These are phyloP conservation scores for Fusarium chaquense DNA, from an alignment of 2,329 filamentous ascomycete genomes.

Conservation along the genomic window DNA sequence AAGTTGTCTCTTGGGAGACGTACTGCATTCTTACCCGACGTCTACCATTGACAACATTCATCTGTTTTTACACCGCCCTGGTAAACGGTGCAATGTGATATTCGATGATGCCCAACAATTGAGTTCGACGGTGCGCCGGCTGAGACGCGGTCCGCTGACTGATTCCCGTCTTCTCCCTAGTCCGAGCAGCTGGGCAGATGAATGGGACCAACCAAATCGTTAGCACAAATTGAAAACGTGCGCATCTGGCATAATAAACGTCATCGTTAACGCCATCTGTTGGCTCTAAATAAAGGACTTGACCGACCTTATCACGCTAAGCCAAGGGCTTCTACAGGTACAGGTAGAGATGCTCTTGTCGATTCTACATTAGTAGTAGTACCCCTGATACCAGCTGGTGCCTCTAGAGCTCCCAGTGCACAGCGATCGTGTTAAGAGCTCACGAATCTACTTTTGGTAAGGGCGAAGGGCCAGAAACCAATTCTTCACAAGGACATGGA, in stretches of 20 bases:
- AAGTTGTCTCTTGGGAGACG: background rate
- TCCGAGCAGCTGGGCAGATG: slow-evolving; percentile 36
- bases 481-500: slow-evolving; percentile 10
- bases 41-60: background rate
- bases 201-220: slow-evolving; percentile 44
- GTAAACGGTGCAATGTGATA: slow-evolving; percentile 12
- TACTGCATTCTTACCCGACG: background rate
- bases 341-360: background rate
- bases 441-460: slow-evolving; percentile 14
- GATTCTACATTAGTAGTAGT: background rate
- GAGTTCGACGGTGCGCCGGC: slow-evolving; percentile 47
- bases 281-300: slow-evolving; percentile 18
- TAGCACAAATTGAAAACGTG: slow-evolving; percentile 28
- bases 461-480: slow-evolving; percentile 13
- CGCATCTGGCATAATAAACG: slow-evolving; percentile 29
- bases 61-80: slow-evolving; percentile 38
- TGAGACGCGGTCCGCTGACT: slow-evolving; percentile 47
- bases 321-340: slow-evolving; percentile 3
- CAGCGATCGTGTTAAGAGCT: background rate
- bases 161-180: slow-evolving; percentile 50
- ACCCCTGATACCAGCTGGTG: background rate
- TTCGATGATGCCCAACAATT: slow-evolving; percentile 38
- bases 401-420: background rate
- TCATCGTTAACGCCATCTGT: slow-evolving; percentile 27
- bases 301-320: slow-evolving; percentile 8